These are phyloP conservation scores for Solanum pennellii DNA, from an alignment of 257 asterid species.

Conservation along the genomic window DNA sequence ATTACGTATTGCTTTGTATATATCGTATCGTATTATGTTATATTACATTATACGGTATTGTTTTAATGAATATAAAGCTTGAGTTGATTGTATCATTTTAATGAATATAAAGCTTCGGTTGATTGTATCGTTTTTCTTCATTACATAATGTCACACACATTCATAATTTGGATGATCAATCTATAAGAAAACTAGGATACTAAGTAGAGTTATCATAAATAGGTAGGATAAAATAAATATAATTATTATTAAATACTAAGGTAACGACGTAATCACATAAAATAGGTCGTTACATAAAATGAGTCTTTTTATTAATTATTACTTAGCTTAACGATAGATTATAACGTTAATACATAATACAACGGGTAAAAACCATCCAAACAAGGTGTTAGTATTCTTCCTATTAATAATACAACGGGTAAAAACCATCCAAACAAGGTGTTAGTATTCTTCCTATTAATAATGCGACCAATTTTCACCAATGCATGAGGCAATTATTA, in stretches of 20 bases:
- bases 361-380: background rate
- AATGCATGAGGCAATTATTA: background rate
- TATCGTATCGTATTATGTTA: no score
- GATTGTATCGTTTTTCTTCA: background rate
- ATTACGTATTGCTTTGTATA: background rate
- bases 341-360: no score
- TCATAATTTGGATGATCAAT: background rate
- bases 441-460: background rate
- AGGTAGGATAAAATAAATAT: background rate
- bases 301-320: background rate
- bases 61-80: no score
- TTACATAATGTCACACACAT: background rate
- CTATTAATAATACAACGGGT: background rate
- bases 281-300: background rate
- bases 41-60: background rate
- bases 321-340: no score
- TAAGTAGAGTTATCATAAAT: no score
- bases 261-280: background rate
- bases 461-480: background rate
- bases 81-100: background rate
- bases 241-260: background rate
- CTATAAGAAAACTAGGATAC: background rate
- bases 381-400: background rate
- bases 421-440: background rate
- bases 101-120: no score